Evolutionary conservation across 2,329 filamentous ascomycete genomes (phyloP).

Genomic region (Penicillium sp.): DNA sequence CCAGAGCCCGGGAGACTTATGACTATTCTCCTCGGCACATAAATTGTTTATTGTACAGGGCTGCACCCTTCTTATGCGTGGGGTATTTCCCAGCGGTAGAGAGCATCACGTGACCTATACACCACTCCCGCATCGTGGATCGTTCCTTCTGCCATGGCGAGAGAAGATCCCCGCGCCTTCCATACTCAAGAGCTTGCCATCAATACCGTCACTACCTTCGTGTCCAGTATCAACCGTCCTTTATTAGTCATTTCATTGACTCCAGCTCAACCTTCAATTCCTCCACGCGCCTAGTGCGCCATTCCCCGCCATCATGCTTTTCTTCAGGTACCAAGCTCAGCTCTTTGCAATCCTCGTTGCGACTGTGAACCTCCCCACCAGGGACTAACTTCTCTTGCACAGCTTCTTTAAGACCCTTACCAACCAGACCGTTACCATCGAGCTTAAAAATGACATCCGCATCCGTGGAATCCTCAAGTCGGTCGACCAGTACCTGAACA

Average conservation of each 20-base stretch:
- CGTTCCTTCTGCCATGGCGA: background rate
- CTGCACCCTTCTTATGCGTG: background rate
- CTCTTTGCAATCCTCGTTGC: background rate
- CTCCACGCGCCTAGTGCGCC: conserved; percentile 1
- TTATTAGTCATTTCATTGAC: background rate
- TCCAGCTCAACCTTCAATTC: background rate
- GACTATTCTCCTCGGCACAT: too few relatives aligned
- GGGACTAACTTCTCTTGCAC: conserved; percentile 5
- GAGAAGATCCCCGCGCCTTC: background rate
- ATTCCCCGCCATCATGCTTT: conserved; percentile 46
- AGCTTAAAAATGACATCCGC: conserved; percentile 99
- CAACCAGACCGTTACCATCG: conserved; percentile 94
- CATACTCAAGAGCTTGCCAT: background rate
- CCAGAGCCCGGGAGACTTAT: too few relatives aligned
- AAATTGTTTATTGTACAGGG: too few relatives aligned
- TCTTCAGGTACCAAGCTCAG: conserved; percentile 49
- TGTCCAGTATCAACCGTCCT: too few relatives aligned
- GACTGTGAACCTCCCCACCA: background rate
- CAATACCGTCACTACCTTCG: too few relatives aligned
- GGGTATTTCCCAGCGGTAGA: background rate
- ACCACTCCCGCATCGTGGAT: background rate
- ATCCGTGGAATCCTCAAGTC: conserved; percentile 94
- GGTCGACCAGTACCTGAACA: conserved; percentile 98
- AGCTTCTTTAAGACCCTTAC: conserved; percentile 99
- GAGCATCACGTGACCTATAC: background rate